Evolutionary conservation across 1,139 yeast species (phyloP).

Genomic region (Blastobotrys petasosporus): DNA sequence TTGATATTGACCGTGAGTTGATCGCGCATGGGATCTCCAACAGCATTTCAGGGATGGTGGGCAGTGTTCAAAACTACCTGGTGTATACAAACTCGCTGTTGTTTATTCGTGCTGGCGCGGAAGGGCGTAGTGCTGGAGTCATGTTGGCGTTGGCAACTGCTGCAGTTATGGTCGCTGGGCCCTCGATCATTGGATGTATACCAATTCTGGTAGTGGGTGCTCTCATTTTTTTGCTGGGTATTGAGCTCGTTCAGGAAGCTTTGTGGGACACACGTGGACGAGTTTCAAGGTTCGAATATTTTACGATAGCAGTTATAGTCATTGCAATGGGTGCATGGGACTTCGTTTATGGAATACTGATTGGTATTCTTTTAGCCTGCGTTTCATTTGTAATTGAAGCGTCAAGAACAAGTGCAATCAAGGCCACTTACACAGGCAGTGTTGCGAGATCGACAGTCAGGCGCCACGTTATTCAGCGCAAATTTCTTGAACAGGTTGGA

Average conservation of each 20-base stretch:
- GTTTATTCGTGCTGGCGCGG: slow-evolving; percentile 92
- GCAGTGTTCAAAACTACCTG: slow-evolving; percentile 87
- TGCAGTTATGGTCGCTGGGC: slow-evolving; percentile 79
- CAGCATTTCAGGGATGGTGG: slow-evolving; percentile 71
- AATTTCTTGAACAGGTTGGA: slow-evolving; percentile 78
- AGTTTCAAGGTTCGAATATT: slow-evolving; percentile 68
- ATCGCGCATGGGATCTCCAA: slow-evolving; percentile 96
- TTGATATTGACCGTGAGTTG: slow-evolving; percentile 86
- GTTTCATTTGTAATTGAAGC: slow-evolving; percentile 88
- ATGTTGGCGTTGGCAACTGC: slow-evolving; percentile 78
- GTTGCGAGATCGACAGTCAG: slow-evolving; percentile 90
- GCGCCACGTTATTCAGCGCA: slow-evolving; percentile 85
- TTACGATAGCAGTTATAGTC: slow-evolving; percentile 78
- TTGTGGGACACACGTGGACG: slow-evolving; percentile 78
- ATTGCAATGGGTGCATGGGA: slow-evolving; percentile 94
- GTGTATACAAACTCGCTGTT: slow-evolving; percentile 91
- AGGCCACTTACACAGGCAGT: slow-evolving; percentile 78
- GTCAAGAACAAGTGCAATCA: slow-evolving; percentile 74
- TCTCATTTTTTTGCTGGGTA: slow-evolving; percentile 80
- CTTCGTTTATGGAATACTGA: slow-evolving; percentile 86
- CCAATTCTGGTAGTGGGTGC: slow-evolving; percentile 96
- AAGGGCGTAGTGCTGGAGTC: slow-evolving; percentile 79
- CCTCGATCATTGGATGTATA: slow-evolving; percentile 84
- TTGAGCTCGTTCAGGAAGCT: slow-evolving; percentile 83
- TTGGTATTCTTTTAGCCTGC: slow-evolving; percentile 87